Evolutionary conservation across 208 protist species (phyloP).

Genomic region (Porcisia hertigi): DNA sequence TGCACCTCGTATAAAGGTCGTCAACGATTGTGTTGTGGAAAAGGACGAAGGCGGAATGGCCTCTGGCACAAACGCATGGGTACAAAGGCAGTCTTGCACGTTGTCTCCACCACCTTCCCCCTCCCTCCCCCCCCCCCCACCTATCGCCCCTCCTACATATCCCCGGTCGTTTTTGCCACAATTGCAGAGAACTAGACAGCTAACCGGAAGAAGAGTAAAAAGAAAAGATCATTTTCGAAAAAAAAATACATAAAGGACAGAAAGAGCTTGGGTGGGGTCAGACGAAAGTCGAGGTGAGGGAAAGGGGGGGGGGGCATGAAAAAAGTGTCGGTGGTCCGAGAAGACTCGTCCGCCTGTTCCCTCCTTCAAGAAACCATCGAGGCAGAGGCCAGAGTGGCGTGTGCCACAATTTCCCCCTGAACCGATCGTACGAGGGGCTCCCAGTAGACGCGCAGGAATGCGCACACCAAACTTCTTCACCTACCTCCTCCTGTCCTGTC

Average conservation of each 20-base stretch:
- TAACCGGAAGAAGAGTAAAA: conserved; percentile 18
- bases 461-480: background rate
- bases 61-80: background rate
- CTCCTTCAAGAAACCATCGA: conserved; percentile 12
- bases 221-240: background rate
- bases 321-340: background rate
- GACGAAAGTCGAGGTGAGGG: background rate
- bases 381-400: background rate
- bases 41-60: background rate
- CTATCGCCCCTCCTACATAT: too few species aligned
- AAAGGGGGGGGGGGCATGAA: background rate
- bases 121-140: background rate
- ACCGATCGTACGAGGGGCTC: background rate
- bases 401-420: background rate
- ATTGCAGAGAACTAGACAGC: background rate
- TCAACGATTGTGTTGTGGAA: background rate
- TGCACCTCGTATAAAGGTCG: background rate
- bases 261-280: too few species aligned
- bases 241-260: background rate
- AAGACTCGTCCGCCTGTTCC: background rate
- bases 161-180: background rate
- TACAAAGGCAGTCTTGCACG: background rate
- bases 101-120: background rate
- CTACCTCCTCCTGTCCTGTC: background rate
- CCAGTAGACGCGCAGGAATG: background rate